Evolutionary conservation across 2,329 filamentous ascomycete genomes (phyloP), one percentile per base, ranked within the genome.

Genomic region (Exophiala aquamarina): DNA sequence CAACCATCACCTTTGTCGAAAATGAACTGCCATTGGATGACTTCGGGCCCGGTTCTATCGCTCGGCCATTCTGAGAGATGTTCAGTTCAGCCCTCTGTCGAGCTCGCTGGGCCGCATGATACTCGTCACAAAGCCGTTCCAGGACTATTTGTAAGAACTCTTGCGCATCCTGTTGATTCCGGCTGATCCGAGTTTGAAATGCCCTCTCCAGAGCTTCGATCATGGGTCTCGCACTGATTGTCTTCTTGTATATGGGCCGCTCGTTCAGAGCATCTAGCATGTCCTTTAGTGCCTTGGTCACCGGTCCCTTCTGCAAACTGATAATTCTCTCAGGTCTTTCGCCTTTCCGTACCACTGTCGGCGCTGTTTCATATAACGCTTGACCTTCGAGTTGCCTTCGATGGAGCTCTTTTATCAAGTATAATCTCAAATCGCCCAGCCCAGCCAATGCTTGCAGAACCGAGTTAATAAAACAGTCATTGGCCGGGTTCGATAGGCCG

Each of bases 401-500:
- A 68, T 96, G 89, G 26, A 87, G 86, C 71, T 97, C 92, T 58
- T 89, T 82, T 63, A 97, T 96, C 53, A 98, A 75, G 70, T 96
- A 98, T 58, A 93, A 70, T 55, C 93, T 84, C 63, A 98, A 74
- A 65, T 97, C 90, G 40, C 87, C 87, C 23, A 97, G 75, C 2
- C 93, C 93, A 11, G 93, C 92, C 34, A 98, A 78, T 6, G 89
- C 90, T 72, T 98, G 93, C 28, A 98, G 80, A 15, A 95, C 87
- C 18, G 90, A 95, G 70, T 98, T 98, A 73, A 97, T 96, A 70
- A 92, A 93, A 73, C 88, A 93, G 68, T 93, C 93, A 69, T 98
- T 98, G 58, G 92, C 93, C 7, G 89, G 84, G 68, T 98, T 98
- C 43, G 78, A 76, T 47, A 97, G 77, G 31, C 93, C 93, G 45